A percentile compares a stretch with the other conserved stretches of the same genome.
phyloP scores from a whole-genome alignment of 345 rosid species.

The Cardiospermum halicacabum region DNA sequence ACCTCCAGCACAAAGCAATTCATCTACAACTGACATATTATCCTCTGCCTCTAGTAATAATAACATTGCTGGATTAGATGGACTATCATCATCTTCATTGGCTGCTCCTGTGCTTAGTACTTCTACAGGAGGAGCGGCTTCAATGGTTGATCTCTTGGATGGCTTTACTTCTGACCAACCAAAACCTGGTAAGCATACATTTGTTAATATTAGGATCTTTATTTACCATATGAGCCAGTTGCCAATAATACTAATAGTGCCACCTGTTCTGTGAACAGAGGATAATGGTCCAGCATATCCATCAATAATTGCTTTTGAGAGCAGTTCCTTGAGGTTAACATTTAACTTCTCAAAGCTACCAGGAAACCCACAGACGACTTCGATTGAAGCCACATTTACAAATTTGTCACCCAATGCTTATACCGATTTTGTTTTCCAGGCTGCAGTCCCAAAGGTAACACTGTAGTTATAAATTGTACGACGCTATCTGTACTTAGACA shows the following conservation, averaged over 20 bases:
- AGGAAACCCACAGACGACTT: constrained; percentile 63
- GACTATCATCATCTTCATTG: constrained; percentile 42
- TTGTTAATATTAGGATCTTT: constrained; percentile 9
- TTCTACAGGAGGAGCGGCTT: constrained; percentile 43
- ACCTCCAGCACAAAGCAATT: constrained; percentile 51
- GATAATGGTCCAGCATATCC: constrained; percentile 75
- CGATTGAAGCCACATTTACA: constrained; percentile 66
- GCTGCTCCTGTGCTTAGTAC: constrained; percentile 29
- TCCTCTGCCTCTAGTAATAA: constrained; percentile 44
- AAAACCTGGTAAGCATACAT: constrained; percentile 47
- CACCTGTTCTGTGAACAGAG: constrained; percentile 39
- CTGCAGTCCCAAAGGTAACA: constrained; percentile 97
- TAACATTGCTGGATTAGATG: constrained; percentile 42
- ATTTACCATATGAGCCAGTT: constrained; percentile 14
- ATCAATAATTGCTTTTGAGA: constrained; percentile 72
- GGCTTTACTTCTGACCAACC: constrained; percentile 63
- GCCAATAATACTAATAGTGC: constrained; percentile 13
- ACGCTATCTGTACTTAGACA: neutral
- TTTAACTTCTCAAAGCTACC: constrained; percentile 76
- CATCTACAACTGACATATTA: constrained; percentile 56
- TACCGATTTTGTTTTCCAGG: constrained; percentile 88
- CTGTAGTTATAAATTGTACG: constrained; percentile 4
- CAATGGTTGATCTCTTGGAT: constrained; percentile 80
- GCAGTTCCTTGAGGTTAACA: constrained; percentile 71
- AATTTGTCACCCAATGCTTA: constrained; percentile 59